These are phyloP conservation scores for Filosporella fistucella DNA, from an alignment of 495 filamentous ascomycete genomes.

Conservation along the genomic window DNA sequence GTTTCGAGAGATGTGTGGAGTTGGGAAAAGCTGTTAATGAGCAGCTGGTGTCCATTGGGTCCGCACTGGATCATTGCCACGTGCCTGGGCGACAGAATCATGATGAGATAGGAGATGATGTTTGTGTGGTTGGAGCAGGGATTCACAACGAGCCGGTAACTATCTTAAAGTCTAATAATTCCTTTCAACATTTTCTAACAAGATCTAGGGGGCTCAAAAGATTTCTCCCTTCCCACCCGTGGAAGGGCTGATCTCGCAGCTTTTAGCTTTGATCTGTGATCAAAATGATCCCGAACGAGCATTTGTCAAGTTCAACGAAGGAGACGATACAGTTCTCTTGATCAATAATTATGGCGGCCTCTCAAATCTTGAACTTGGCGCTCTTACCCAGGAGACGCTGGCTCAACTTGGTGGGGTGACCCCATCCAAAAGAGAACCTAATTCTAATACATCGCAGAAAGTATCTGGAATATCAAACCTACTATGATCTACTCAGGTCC, in stretches of 20 bases:
- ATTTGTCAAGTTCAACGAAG: conserved; percentile 50
- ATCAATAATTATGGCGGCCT: conserved; percentile 63
- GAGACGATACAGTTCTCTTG: conserved; percentile 51
- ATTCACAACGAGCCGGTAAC: conserved; percentile 56
- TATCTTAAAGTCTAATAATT: not conserved
- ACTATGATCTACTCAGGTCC: conserved; percentile 26
- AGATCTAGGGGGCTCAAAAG: conserved; percentile 44
- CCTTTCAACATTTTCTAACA: not conserved
- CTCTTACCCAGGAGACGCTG: conserved; percentile 47
- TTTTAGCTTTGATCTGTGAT: conserved; percentile 50
- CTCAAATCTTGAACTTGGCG: conserved; percentile 56
- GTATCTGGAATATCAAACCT: not conserved
- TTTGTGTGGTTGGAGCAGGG: conserved; percentile 54
- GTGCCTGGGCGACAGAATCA: conserved; percentile 56
- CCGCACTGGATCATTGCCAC: conserved; percentile 59
- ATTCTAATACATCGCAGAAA: not conserved
- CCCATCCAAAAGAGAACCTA: conserved; percentile 41
- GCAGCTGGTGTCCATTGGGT: conserved; percentile 55
- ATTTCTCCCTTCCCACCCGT: conserved; percentile 48
- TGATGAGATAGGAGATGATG: conserved; percentile 39
- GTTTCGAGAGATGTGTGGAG: conserved; percentile 50
- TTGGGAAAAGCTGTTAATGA: conserved; percentile 48
- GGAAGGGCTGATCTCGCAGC: conserved; percentile 44
- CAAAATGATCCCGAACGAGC: conserved; percentile 49
- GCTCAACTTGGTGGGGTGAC: conserved; percentile 35